Evolutionary conservation across 805 yeast genomes (phyloP).

Genomic region (Yamadazyma tumulicola): DNA sequence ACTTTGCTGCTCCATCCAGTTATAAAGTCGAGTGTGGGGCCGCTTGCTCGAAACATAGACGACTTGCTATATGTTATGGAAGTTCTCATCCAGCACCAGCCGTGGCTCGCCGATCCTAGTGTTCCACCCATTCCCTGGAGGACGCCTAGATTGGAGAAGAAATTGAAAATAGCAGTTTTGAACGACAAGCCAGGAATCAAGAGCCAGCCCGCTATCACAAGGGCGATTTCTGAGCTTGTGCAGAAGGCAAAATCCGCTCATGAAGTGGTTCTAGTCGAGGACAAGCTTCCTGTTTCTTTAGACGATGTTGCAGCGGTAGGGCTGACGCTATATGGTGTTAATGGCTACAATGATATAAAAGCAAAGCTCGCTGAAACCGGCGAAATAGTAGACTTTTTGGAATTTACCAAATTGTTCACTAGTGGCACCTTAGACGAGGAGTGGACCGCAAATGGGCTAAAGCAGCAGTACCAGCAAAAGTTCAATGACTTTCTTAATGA

Average conservation of each 20-base stretch:
- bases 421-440: not conserved
- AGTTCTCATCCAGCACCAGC: constrained; percentile 43
- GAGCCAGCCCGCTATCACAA: constrained; percentile 14
- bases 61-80: constrained; percentile 47
- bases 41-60: constrained; percentile 28
- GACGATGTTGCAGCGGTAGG: not conserved
- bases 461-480: constrained; percentile 18
- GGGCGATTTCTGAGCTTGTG: constrained; percentile 9
- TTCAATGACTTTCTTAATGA: constrained; percentile 30
- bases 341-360: constrained; percentile 13
- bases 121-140: constrained; percentile 30
- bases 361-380: constrained; percentile 32
- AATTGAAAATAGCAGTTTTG: constrained; percentile 4
- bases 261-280: constrained; percentile 35
- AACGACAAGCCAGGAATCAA: constrained; percentile 4
- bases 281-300: constrained; percentile 15
- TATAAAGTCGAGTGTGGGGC: constrained; percentile 32
- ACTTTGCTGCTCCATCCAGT: constrained; percentile 20
- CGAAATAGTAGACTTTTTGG: constrained; percentile 42
- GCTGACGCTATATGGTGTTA: not conserved
- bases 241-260: constrained; percentile 36
- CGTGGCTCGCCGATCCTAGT: constrained; percentile 51
- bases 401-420: constrained; percentile 15
- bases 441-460: constrained; percentile 4
- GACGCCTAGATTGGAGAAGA: constrained; percentile 35